Base-by-base conservation (phyloP, 805 yeast genomes). In the Pichia manshurica region DNA sequence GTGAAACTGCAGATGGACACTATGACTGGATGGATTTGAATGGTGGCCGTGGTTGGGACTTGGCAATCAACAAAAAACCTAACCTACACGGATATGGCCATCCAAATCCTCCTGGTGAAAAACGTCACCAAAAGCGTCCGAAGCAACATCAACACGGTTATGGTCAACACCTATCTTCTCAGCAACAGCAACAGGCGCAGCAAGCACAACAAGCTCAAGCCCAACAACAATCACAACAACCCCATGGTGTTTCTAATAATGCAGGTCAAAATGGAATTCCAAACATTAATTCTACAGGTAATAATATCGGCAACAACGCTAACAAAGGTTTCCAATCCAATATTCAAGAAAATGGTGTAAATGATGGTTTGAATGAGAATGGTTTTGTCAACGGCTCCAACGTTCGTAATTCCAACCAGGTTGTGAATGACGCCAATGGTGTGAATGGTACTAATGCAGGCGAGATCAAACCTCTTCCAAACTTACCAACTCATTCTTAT, bases 21-120 rank as follows among this genome's bases (percentile, higher is more conserved):
- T 93, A 89, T 67, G 99, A 93, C 71, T 93, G 99, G 99, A 87
- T 89, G 96, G 86, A 84, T 59, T 74, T 93, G 57, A 93, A 93
- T 64, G 87, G 86, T 48, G 98, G 98, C 51, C 82, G 83, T 65
- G 98, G 98, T 46, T 91, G 96, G 96, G 98, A 93, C 68, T 78
- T 87, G 28, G 72, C 85, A 17, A 79, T 84, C 53, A 89, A 89
- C 68, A 89, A 88, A 65, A 90, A 90, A 67, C 95, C 96, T 46
- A 90, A 90, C 61, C 70, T 90, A 53, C 97, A 90, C 66, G 98
- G 98, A 38, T 90, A 90, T 65, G 97, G 97, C 32, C 93, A 89
- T 65, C 96, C 96, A 53, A 85, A 82, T 57, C 96, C 96, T 48
- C 83, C 83, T 44, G 78, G 74, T 45, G 79, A 75, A 37, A 70